A percentile compares a stretch with the other conserved stretches of the same genome.
Conservation (phyloP, 2,329 filamentous ascomycete genomes). For the Cordyceps fumosorosea region DNA sequence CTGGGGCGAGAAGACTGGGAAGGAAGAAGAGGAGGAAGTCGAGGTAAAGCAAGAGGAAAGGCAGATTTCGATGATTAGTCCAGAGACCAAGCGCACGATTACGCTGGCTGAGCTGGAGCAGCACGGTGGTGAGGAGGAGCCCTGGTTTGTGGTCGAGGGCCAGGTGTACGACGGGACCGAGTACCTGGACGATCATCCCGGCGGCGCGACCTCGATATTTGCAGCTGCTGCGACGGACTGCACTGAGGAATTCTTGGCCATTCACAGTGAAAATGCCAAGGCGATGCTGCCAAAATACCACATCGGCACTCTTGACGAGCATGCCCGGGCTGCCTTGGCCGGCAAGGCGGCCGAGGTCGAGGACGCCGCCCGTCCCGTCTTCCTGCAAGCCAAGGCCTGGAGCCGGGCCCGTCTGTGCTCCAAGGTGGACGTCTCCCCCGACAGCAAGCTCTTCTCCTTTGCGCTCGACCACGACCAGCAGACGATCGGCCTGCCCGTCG, state of each 20-base stretch:
- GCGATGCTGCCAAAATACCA: conserved; percentile 86
- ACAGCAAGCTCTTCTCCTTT: conserved; percentile 78
- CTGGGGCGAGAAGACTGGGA: conserved; percentile 68
- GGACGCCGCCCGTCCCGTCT: conserved; percentile 37
- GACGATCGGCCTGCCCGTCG: conserved; percentile 67
- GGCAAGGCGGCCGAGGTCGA: conserved; percentile 7
- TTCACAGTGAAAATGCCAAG: conserved; percentile 89
- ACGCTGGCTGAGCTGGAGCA: conserved; percentile 63
- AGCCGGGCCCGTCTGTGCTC: conserved; percentile 61
- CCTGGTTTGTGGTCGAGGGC: conserved; percentile 85
- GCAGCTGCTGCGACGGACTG: conserved; percentile 75
- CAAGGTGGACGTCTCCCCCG: conserved; percentile 63
- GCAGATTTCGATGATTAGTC: conserved; percentile 73
- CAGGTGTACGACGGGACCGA: conserved; percentile 82
- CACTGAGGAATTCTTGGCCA: conserved; percentile 84
- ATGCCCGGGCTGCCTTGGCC: conserved; percentile 33
- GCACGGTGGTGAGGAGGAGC: conserved; percentile 57
- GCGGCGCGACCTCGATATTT: conserved; percentile 77
- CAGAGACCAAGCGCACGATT: conserved; percentile 55
- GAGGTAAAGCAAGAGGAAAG: conserved; percentile 40
- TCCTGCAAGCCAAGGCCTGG: conserved; percentile 69
- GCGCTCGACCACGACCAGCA: conserved; percentile 66
- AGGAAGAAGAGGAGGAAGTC: conserved; percentile 30
- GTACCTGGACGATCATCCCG: conserved; percentile 78
- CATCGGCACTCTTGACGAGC: conserved; percentile 66